phyloP scores from a whole-genome alignment of 805 yeast genomes.

The Hemisphaericaspora nanyangensis region DNA sequence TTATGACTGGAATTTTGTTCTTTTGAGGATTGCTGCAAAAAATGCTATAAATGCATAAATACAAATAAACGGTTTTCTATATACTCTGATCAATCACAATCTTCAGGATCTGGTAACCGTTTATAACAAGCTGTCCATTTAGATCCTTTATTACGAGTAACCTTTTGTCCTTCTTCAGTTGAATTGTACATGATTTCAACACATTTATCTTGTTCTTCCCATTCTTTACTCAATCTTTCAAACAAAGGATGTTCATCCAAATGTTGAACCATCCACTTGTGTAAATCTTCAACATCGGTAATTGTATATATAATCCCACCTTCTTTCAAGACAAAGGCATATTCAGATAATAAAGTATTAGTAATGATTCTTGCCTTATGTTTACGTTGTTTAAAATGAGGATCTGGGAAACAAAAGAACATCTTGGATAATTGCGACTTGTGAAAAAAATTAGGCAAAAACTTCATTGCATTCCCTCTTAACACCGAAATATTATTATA shows the following conservation, averaged over 20 bases:
- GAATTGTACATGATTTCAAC: slow-evolving; percentile 83
- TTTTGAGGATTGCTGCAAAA: too few relatives aligned
- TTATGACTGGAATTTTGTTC: too few relatives aligned
- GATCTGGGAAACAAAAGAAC: slow-evolving; percentile 99
- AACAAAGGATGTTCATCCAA: slow-evolving; percentile 88
- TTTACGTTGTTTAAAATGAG: slow-evolving; percentile 95
- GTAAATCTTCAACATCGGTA: slow-evolving; percentile 92
- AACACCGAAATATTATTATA: slow-evolving; percentile 87
- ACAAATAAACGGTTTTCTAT: too few relatives aligned
- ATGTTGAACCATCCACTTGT: slow-evolving; percentile 94
- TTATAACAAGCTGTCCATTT: slow-evolving; percentile 87
- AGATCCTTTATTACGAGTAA: slow-evolving; percentile 80
- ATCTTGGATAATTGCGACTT: slow-evolving; percentile 82
- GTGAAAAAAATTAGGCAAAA: slow-evolving; percentile 86
- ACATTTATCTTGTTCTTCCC: slow-evolving; percentile 79
- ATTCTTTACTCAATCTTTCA: slow-evolving; percentile 70
- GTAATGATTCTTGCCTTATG: slow-evolving; percentile 97
- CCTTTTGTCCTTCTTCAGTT: slow-evolving; percentile 99
- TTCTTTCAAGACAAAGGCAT: slow-evolving; percentile 82
- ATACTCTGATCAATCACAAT: too few relatives aligned
- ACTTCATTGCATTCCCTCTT: slow-evolving; percentile 97
- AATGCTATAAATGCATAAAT: background rate
- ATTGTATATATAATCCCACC: slow-evolving; percentile 91
- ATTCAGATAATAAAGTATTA: slow-evolving; percentile 81
- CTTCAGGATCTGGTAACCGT: slow-evolving; percentile 61